Conservation (phyloP, 176 grass and related monocot species). For the Rhynchospora tenuis region DNA sequence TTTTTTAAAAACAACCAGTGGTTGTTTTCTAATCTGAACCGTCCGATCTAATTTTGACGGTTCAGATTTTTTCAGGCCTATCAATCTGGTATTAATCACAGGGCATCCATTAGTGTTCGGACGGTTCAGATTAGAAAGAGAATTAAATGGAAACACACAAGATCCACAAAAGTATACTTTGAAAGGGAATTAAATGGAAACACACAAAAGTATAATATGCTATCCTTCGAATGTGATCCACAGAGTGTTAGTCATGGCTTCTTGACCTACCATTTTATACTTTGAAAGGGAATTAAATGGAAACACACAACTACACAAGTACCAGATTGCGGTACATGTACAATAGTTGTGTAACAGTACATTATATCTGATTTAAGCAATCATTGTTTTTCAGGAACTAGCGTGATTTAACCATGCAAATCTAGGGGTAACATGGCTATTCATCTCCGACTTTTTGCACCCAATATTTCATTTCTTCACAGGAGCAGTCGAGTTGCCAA, state of each 20-base stretch:
- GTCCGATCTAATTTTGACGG: too few species aligned
- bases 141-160: too few species aligned
- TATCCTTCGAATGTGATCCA: not conserved
- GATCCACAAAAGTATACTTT: too few species aligned
- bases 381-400: not conserved
- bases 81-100: too few species aligned
- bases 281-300: not conserved
- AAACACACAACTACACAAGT: not conserved
- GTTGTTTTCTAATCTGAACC: too few species aligned
- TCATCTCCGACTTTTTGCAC: too few species aligned
- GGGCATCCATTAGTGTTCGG: not conserved
- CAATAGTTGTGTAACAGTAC: too few species aligned
- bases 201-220: not conserved
- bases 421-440: too few species aligned
- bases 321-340: not conserved
- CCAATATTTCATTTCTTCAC: too few species aligned
- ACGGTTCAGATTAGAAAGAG: not conserved
- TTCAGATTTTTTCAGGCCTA: too few species aligned
- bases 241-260: not conserved
- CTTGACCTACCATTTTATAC: not conserved
- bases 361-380: not conserved
- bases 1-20: too few species aligned
- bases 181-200: not conserved
- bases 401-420: not conserved
- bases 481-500: too few species aligned